Percentiles rank a stretch among this genome's conserved stretches.
Conservation (phyloP, 2,329 filamentous ascomycete genomes). For the Tolypocladium ophioglossoides region DNA sequence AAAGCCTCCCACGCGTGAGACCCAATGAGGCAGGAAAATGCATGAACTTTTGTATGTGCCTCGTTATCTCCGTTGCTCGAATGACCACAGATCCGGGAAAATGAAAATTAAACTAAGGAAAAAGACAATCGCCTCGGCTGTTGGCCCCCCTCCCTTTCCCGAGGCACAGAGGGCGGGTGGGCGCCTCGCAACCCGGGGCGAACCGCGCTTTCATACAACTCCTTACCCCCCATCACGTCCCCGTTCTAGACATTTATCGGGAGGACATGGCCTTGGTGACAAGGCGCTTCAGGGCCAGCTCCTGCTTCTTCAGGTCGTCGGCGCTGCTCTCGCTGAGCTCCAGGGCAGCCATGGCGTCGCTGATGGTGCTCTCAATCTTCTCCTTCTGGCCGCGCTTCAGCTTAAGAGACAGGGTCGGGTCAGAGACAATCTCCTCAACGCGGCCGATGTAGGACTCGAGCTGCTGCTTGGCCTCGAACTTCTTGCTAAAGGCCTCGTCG, state of each 20-base stretch:
- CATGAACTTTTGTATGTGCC: constrained; percentile 24
- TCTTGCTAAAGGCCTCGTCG: constrained; percentile 98
- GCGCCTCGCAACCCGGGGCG: not conserved
- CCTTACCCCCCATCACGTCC: not conserved
- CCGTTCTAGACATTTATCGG: constrained; percentile 46
- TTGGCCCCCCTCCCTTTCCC: constrained; percentile 1
- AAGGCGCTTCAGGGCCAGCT: constrained; percentile 91
- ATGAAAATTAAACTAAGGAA: constrained; percentile 12
- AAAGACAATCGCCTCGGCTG: constrained; percentile 11
- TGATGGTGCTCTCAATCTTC: constrained; percentile 96
- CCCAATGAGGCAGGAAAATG: constrained; percentile 17
- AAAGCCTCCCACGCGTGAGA: constrained; percentile 12
- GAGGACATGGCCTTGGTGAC: constrained; percentile 98
- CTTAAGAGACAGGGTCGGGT: constrained; percentile 92
- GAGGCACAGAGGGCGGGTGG: not conserved
- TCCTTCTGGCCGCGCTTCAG: constrained; percentile 99
- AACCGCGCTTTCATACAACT: constrained; percentile 1
- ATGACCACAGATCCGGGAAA: constrained; percentile 18
- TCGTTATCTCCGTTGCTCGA: constrained; percentile 19
- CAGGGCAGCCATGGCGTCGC: constrained; percentile 93
- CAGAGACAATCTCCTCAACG: constrained; percentile 97
- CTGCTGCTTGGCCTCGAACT: constrained; percentile 97
- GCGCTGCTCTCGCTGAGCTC: constrained; percentile 86
- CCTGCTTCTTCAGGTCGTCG: constrained; percentile 99
- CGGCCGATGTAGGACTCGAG: constrained; percentile 98